phyloP scores from a whole-genome alignment of 176 grass and related monocot genomes.

The Tuctoria greenei region DNA sequence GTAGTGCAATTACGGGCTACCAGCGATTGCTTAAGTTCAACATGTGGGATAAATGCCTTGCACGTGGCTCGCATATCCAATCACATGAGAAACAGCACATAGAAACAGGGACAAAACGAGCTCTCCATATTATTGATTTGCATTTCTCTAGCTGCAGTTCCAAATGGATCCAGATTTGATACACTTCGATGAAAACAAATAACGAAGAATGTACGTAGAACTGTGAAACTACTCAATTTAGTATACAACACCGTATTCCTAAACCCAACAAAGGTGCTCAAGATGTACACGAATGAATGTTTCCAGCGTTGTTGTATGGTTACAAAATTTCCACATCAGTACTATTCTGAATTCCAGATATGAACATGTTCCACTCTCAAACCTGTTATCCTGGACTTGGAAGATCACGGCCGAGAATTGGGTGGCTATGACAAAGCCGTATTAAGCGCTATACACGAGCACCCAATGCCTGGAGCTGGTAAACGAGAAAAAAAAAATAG shows the following conservation, averaged over 20 bases:
- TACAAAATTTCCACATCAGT: slow-evolving; percentile 15
- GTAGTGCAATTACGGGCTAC: too few species aligned
- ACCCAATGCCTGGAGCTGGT: slow-evolving; percentile 53
- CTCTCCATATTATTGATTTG: too few species aligned
- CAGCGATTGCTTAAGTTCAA: too few species aligned
- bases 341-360: slow-evolving; percentile 1
- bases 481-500: not conserved
- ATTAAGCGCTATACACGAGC: slow-evolving; percentile 41
- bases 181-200: too few species aligned
- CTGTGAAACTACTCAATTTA: slow-evolving; percentile 36
- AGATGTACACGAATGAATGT: slow-evolving; percentile 39
- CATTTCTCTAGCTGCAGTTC: too few species aligned
- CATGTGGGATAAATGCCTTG: too few species aligned
- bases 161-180: too few species aligned
- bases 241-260: slow-evolving; percentile 52
- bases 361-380: slow-evolving; percentile 21
- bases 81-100: too few species aligned
- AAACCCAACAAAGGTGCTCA: slow-evolving; percentile 20
- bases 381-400: slow-evolving; percentile 10
- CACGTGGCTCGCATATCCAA: too few species aligned
- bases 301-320: slow-evolving; percentile 29
- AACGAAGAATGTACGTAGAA: slow-evolving; percentile 27
- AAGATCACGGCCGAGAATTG: not conserved
- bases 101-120: too few species aligned
- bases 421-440: slow-evolving; percentile 6